Base-by-base conservation (phyloP, 495 filamentous ascomycete species). In the Lasiosphaeria hispida region DNA sequence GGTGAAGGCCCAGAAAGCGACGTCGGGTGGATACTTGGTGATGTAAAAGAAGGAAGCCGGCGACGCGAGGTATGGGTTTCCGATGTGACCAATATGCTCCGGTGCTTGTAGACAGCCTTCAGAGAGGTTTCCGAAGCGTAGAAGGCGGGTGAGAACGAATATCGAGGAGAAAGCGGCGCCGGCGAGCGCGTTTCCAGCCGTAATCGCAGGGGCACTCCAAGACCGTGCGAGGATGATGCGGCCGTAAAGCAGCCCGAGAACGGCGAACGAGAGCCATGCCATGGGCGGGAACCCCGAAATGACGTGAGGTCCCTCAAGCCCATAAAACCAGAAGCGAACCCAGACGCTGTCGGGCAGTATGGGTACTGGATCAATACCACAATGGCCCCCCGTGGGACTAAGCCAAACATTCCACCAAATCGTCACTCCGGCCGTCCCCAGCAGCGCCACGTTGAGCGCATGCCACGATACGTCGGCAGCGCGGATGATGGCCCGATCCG, bases 401-500 rank as follows among this genome's bases (percentile, higher is more conserved):
- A 72, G 41, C 68, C 65, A 69, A 1, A 66, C 54, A 39, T 73
- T 73, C 71, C 71, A 73, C 63, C 61, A 67, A 19, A 72, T 72
- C 30, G 65, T 63, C 18, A 68, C 58, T 14, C 58, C 30, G 7
- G 63, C 54, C 10, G 69, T 50, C 2, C 36, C 56, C 0, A 64
- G 34, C 17, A 73, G 57, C 10, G 60, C 13, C 1, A 30, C 57
- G 41, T 73, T 72, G 57, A 70, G 67, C 3, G 62, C 7, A 19
- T 71, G 66, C 69, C 71, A 72, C 7, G 68, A 66, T 6, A 70
- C 59, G 11, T 65, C 60, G 10, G 59, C 59, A 4, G 67, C 69
- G 38, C 62, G 54, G 8, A 60, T 64, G 39, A 68, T 62, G 14
- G 44, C 56, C 40, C 59, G n/a, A 43, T 69, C 65, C 13, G 65